These are phyloP conservation scores for Yarrowia bubula DNA, from an alignment of 805 yeast species.

Conservation along the genomic window DNA sequence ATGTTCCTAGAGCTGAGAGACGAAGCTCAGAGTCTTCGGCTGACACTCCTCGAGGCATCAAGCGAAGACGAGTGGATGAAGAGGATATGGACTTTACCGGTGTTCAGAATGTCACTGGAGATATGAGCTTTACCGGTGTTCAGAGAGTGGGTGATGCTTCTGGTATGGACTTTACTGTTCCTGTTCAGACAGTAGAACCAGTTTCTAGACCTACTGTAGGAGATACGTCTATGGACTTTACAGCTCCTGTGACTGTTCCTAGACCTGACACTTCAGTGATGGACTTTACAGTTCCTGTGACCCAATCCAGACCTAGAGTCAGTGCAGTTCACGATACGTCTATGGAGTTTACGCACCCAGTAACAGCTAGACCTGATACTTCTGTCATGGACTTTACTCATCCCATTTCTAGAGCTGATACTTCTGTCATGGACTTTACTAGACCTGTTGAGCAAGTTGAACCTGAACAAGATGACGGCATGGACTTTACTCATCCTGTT, in stretches of 20 bases:
- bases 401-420: no score
- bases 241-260: neutral
- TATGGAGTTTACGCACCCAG: neutral
- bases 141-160: neutral
- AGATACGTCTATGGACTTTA: neutral
- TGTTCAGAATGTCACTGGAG: neutral
- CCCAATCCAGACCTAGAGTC: neutral
- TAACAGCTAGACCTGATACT: no score
- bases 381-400: neutral
- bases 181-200: neutral
- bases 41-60: neutral
- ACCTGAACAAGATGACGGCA: neutral
- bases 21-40: neutral
- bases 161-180: neutral
- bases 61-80: neutral
- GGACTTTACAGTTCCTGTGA: neutral
- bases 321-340: neutral
- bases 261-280: neutral
- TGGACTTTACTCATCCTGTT: conserved; percentile 15
- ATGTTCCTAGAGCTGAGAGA: no score
- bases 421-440: neutral
- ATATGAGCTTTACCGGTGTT: neutral
- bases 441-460: neutral
- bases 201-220: neutral
- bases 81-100: neutral